Percentiles rank a stretch among this genome's conserved stretches.
These are phyloP conservation scores for Chlorencoelia australis DNA, from an alignment of 2,329 filamentous ascomycete species.

Conservation along the genomic window DNA sequence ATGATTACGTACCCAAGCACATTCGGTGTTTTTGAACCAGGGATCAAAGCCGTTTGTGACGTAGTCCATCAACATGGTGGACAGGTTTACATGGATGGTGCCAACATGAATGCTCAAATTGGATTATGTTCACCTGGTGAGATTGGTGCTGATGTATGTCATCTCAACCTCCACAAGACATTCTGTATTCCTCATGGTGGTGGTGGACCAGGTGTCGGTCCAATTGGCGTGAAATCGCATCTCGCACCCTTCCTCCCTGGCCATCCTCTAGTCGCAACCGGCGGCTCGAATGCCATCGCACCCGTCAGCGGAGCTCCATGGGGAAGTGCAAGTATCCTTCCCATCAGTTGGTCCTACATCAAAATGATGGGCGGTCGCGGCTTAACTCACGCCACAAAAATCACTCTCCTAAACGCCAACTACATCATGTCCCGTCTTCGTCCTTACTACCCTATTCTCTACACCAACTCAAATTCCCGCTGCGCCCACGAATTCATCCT, in stretches of 20 bases:
- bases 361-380: constrained; percentile 82
- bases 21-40: constrained; percentile 88
- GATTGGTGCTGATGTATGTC: constrained; percentile 93
- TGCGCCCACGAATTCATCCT: constrained; percentile 98
- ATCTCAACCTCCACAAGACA: constrained; percentile 96
- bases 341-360: constrained; percentile 93
- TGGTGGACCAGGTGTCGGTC: constrained; percentile 85
- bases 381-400: constrained; percentile 79
- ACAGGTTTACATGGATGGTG: constrained; percentile 97
- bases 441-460: constrained; percentile 82
- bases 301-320: constrained; percentile 75
- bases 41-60: constrained; percentile 74
- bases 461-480: constrained; percentile 78
- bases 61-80: constrained; percentile 81
- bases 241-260: constrained; percentile 64
- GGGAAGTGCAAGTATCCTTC: constrained; percentile 84
- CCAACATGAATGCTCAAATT: constrained; percentile 98
- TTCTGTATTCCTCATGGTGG: constrained; percentile 97
- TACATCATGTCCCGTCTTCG: constrained; percentile 85
- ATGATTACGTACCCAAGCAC: constrained; percentile 98
- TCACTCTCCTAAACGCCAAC: constrained; percentile 92
- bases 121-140: constrained; percentile 89
- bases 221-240: constrained; percentile 82
- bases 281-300: constrained; percentile 47
- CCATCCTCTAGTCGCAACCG: constrained; percentile 50